These are phyloP conservation scores for Cyclotella cryptica DNA, from an alignment of 108 stramenopile genomes.

Conservation along the genomic window DNA sequence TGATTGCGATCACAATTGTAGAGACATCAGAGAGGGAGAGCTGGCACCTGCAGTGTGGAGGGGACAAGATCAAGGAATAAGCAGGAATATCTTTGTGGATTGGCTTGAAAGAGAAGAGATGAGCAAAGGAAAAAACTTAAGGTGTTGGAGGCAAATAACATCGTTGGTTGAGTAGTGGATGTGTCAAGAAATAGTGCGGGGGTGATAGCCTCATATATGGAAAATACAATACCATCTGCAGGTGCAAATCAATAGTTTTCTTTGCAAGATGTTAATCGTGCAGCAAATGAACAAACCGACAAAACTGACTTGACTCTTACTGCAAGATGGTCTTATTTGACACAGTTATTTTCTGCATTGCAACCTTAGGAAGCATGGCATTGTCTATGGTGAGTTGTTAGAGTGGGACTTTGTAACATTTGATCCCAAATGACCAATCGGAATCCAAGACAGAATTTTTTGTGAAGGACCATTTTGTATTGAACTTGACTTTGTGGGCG, in stretches of 20 bases:
- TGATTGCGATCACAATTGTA: slow-evolving; percentile 13
- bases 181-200: slow-evolving; percentile 40
- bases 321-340: slow-evolving; percentile 91
- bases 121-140: slow-evolving; percentile 42
- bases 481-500: too few relatives aligned
- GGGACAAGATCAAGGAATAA: slow-evolving; percentile 29
- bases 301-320: slow-evolving; percentile 58
- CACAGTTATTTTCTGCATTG: slow-evolving; percentile 92
- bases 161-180: slow-evolving; percentile 23
- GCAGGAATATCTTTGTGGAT: slow-evolving; percentile 20
- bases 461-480: too few relatives aligned
- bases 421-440: too few relatives aligned
- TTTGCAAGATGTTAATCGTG: neutral
- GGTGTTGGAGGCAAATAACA: neutral
- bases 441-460: too few relatives aligned
- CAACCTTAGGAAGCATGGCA: slow-evolving; percentile 78
- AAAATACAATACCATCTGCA: neutral
- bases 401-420: too few relatives aligned
- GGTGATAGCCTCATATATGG: slow-evolving; percentile 39
- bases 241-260: neutral
- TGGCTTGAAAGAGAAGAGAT: slow-evolving; percentile 45
- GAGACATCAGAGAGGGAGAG: neutral
- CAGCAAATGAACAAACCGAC: neutral
- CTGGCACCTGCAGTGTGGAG: slow-evolving; percentile 9
- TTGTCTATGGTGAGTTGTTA: slow-evolving; percentile 81